phyloP scores from a whole-genome alignment of 225 moss, liverwort and hornwort species.

The Pleurozium schreberi region DNA sequence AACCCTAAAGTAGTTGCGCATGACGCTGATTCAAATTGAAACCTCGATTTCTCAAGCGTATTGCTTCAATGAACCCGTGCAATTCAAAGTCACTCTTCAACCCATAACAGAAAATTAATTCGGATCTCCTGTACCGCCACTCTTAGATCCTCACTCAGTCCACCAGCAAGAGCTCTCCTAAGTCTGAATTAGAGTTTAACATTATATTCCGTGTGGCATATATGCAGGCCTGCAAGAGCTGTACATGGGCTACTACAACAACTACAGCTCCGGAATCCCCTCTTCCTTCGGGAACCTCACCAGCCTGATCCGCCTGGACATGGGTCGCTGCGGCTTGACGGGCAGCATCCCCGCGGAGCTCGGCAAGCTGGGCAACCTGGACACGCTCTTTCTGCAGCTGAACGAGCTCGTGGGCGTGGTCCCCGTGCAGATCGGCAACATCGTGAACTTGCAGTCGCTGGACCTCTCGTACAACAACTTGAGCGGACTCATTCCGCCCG shows the following conservation, averaged over 20 bases:
- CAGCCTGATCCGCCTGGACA: slow-evolving; percentile 47
- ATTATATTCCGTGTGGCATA: background rate
- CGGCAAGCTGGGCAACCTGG: slow-evolving; percentile 40
- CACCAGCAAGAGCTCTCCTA: background rate
- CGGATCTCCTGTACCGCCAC: background rate
- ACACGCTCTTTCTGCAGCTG: slow-evolving; percentile 58
- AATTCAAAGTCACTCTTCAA: background rate
- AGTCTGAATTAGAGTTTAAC: background rate
- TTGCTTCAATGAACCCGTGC: background rate
- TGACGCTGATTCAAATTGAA: background rate
- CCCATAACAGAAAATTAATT: background rate
- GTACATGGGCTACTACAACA: slow-evolving; percentile 85
- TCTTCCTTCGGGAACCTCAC: slow-evolving; percentile 50
- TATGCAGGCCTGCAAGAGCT: slow-evolving; percentile 26
- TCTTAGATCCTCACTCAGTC: background rate
- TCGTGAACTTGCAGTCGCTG: slow-evolving; percentile 47
- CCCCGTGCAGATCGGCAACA: slow-evolving; percentile 61
- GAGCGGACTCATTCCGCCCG: slow-evolving; percentile 44
- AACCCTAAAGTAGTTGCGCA: background rate
- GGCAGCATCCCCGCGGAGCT: slow-evolving; percentile 66
- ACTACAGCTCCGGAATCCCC: slow-evolving; percentile 54
- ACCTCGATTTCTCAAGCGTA: background rate
- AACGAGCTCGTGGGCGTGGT: slow-evolving; percentile 55
- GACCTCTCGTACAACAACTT: slow-evolving; percentile 65
- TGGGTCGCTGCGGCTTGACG: slow-evolving; percentile 45